Conservation (phyloP, 2,329 filamentous ascomycete genomes). For the Nothophoma quercina region DNA sequence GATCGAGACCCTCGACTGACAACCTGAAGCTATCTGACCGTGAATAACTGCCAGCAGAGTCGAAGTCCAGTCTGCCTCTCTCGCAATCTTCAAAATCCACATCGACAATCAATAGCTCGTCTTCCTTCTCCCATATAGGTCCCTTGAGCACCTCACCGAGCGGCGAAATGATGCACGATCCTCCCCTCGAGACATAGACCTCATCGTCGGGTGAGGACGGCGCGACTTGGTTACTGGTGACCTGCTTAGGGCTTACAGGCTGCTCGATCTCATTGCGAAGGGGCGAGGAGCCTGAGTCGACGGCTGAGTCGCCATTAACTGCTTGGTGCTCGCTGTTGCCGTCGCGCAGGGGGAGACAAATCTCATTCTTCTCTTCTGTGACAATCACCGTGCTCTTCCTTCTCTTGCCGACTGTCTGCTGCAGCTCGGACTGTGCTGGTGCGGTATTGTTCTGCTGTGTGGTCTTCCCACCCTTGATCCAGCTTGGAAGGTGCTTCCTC, state of each 20-base stretch:
- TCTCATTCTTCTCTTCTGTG: conserved; percentile 55
- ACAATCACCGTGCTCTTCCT: conserved; percentile 51
- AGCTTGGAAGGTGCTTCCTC: conserved; percentile 63
- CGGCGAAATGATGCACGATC: conserved; percentile 82
- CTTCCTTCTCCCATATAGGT: conserved; percentile 81
- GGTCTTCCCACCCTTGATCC: conserved; percentile 55
- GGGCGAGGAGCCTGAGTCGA: conserved; percentile 29
- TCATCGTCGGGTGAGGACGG: conserved; percentile 36
- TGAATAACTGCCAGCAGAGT: conserved; percentile 86
- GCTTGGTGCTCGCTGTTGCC: conserved; percentile 16
- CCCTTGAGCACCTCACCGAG: conserved; percentile 80
- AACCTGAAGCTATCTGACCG: conserved; percentile 71
- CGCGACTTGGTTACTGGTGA: conserved; percentile 13
- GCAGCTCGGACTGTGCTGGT: not conserved
- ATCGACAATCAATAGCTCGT: conserved; percentile 72
- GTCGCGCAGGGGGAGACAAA: conserved; percentile 51
- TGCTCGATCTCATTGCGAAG: conserved; percentile 23
- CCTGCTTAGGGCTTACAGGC: conserved; percentile 25
- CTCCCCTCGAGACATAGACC: conserved; percentile 73
- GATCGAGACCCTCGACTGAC: conserved; percentile 66
- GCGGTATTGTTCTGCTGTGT: not conserved
- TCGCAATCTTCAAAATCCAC: conserved; percentile 90
- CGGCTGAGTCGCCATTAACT: conserved; percentile 29
- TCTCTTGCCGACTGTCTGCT: conserved; percentile 26
- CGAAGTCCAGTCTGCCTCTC: conserved; percentile 80